Conservation (phyloP, 2,329 filamentous ascomycete genomes). For the Fonsecaea monophora region DNA sequence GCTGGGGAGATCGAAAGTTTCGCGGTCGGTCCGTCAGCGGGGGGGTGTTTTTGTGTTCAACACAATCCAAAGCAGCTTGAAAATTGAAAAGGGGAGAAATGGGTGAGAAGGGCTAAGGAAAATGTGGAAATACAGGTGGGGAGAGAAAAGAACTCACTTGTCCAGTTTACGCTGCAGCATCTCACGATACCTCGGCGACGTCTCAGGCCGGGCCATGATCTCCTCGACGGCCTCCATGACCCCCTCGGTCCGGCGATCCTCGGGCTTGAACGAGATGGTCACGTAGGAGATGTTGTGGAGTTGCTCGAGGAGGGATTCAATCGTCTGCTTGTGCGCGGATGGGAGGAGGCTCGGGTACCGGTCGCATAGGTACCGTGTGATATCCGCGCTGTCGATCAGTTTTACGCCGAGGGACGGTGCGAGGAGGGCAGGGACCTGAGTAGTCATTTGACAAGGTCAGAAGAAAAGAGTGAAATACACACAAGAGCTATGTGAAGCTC, state of each 20-base stretch:
- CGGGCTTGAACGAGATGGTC: slow-evolving; percentile 26
- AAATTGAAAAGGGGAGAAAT: background rate
- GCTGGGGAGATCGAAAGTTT: background rate
- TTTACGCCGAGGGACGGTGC: slow-evolving; percentile 1
- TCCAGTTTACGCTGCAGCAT: slow-evolving; percentile 15
- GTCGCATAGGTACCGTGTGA: slow-evolving; percentile 19
- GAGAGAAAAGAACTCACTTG: slow-evolving; percentile 1
- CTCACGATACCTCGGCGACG: slow-evolving; percentile 12
- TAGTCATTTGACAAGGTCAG: background rate
- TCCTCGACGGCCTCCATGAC: slow-evolving; percentile 17
- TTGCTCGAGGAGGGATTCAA: slow-evolving; percentile 18
- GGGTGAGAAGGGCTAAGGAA: no score
- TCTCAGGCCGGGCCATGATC: slow-evolving; percentile 6
- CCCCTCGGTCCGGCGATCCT: slow-evolving; percentile 20
- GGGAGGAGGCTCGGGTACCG: slow-evolving; percentile 19
- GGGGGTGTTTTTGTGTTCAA: background rate
- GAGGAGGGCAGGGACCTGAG: slow-evolving; percentile 16
- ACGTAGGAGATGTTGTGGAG: slow-evolving; percentile 25
- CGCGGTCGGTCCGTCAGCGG: no score
- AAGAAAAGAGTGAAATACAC: background rate
- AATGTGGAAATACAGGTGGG: no score
- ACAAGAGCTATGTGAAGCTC: background rate
- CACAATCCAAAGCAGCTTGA: no score
- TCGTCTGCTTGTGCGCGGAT: slow-evolving; percentile 10
- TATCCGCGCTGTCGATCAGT: slow-evolving; percentile 24